Base-by-base conservation (phyloP, 805 yeast species). In the Saturnispora ahearnii region DNA sequence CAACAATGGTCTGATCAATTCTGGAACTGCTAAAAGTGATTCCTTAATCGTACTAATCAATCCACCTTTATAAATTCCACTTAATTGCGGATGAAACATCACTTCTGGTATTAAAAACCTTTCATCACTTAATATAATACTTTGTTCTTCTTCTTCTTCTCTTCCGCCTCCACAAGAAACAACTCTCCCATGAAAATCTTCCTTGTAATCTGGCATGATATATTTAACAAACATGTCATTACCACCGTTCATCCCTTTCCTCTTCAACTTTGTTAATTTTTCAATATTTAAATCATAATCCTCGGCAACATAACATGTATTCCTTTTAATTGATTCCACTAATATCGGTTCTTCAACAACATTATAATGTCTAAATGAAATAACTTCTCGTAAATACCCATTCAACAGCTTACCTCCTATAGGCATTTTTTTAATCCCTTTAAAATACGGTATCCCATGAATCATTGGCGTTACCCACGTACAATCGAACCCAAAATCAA, bases 321-420 rank as follows among this genome's bases (percentile, higher is more conserved):
- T 71, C 60, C 90, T 96, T 60, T 93, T 93, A 56, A 95, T 85
- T 44, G 84, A 81, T 61, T 89, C 87, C 45, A 93, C 82, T 44
- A 93, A 67, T 2, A 85, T 71, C 0, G 96, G 83, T 65, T 95
- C 99, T 53, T 93, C 96, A 62, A 87, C 81, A 57, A 93, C 89
- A 60, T 93, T 91, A 64, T 90, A 93, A 68, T 93, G 93, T 48
- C 97, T 73, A 61, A 85, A 93, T 2, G 96, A 87, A 11, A 91
- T 78, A 45, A 87, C 73, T 61, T 93, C 98, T 54, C 89, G 74
- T 47, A 95, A 65, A 45, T 83, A 78, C 3, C 96, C 96, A 48
- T 88, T 87, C 47, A 93, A 66, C 45, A 87, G 72, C 50, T 87
- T 76, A 0, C 99, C 99, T 0, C 93, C 99, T 44, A 95, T 78